Base-by-base conservation (phyloP, 2,329 filamentous ascomycete species). In the Aureobasidium leucospermi region DNA sequence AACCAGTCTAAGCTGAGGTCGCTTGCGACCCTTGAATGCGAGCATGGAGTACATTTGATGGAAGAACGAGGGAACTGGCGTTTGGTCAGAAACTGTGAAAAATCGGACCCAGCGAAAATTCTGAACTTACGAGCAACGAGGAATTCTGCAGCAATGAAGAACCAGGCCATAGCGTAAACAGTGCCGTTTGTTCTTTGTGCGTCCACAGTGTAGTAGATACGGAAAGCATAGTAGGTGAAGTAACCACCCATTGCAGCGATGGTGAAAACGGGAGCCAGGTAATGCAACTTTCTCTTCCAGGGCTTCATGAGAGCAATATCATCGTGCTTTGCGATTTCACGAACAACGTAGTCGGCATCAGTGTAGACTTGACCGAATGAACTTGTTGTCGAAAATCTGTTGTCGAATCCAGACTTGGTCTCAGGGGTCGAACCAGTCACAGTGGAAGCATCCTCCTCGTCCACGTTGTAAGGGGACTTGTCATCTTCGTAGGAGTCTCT, bases 1-100 rank as follows among this genome's bases (percentile, higher is more conserved):
- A 8, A 59, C 56, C 15, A 65, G 48, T 59, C 58, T 52, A 48
- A 59, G 58, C 23, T 59, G 58, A 46, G 58, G 58, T 36, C 58
- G 58, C 47, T 59, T 59, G 47, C 58, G 58, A 34, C 58, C 58
- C 39, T 53, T 59, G 58, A 59, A 59, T 28, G 46, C 58, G 47
- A 59, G 58, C 47, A 59, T 51, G n/a, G 58, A 59, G 71, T 96
- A 96, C 62, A 97, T 85, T 62, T 87, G 86, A 61, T 87, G 86
- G 78, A 96, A 97, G 79, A 93, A 96, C 15, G 82, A 79, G 56
- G 88, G 82, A 19, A 96, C 90, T 59, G 16, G 1, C 13, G 9
- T 38, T 49, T 34, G 11, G 38, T 49, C 31, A 34, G 29, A 52
- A 42, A 36, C 13, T 36, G 19, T 16, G 28, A 41, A 42, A 31